Evolutionary conservation across 768 basidiomycete species (phyloP), one percentile per base, ranked within the genome.

Genomic region (Clavulina sp.): DNA sequence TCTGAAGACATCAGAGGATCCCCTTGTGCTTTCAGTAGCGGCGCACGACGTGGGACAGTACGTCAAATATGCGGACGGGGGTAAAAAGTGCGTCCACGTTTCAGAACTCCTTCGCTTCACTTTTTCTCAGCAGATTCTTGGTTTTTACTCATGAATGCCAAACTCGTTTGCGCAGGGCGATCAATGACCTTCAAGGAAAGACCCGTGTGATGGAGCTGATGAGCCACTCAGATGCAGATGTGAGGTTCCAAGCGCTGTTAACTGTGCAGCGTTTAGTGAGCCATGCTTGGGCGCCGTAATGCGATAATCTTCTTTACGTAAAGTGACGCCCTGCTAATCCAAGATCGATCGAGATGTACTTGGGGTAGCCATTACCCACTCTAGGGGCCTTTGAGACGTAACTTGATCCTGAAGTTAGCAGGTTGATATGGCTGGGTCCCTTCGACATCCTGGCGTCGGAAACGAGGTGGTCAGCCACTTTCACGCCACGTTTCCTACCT

Each of bases 1-100:
- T 82, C 13, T 26, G 21, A 13, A 21, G 36, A 38, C 36, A 21
- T 13, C 36, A 2, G 68, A 67, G 2, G 87, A 96, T 56, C 71
- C 86, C 1, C 58, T 75, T 13, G 84, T 88, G 0, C 76, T 97
- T 4, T 88, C 89, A 3, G 91, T 99, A 19, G 91, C 92, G 1
- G 80, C 80, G 2, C 86, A 91, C 61, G 95, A 99, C 64, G 65
- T 97, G 18, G 93, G 91, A 3, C 85, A 92, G 62, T 97, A 91
- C 61, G 82, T 96, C 54, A 91, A 84, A 62, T 81, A 86, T 64
- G 84, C 77, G 56, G 91, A 96, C 53, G 74, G 79, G 48, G 92
- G 91, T 23, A 93, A 93, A 70, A 88, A 80, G 93, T 95, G 58
- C 56, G 81, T 62, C 2, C n/a, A n/a, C n/a, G n/a, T n/a, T n/a